phyloP scores from a whole-genome alignment of 352 stramenopile species.

The Phytophthora hybrid region DNA sequence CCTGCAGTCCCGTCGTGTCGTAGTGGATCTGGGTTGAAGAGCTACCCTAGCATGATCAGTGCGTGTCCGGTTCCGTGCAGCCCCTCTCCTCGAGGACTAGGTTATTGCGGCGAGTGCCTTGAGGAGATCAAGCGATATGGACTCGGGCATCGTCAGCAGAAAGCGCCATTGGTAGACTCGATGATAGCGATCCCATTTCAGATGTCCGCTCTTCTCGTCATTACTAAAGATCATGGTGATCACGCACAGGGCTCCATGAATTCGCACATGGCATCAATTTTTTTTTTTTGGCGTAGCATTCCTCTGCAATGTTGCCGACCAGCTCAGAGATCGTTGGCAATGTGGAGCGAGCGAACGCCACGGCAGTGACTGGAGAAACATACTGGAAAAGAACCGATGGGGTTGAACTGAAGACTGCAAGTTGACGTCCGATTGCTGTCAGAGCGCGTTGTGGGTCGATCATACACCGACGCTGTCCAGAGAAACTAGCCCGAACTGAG shows the following conservation, averaged over 20 bases:
- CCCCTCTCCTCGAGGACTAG: constrained; percentile 88
- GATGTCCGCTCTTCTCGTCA: constrained; percentile 69
- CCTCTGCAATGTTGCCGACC: constrained; percentile 93
- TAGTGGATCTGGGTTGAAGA: constrained; percentile 96
- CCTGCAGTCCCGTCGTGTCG: constrained; percentile 61
- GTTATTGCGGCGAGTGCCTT: constrained; percentile 92
- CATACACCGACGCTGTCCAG: too few relatives aligned
- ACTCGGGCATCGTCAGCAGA: constrained; percentile 70
- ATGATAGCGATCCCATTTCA: constrained; percentile 90
- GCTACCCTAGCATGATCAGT: constrained; percentile 90
- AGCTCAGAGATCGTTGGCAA: constrained; percentile 95
- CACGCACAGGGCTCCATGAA: constrained; percentile 89
- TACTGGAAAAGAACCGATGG: background rate
- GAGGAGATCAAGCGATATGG: constrained; percentile 94
- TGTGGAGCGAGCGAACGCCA: constrained; percentile 55
- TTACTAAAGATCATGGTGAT: constrained; percentile 81
- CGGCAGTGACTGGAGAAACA: constrained; percentile 27
- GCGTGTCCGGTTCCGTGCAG: constrained; percentile 75
- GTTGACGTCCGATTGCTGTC: too few relatives aligned
- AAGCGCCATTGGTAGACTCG: constrained; percentile 58
- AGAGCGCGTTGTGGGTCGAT: too few relatives aligned
- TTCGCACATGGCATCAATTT: constrained; percentile 89
- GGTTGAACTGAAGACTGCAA: too few relatives aligned
- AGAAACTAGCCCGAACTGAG: too few relatives aligned
- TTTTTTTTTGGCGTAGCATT: constrained; percentile 81